Evolutionary conservation across 768 basidiomycete species (phyloP).

Genomic region (Suillus alpinus): DNA sequence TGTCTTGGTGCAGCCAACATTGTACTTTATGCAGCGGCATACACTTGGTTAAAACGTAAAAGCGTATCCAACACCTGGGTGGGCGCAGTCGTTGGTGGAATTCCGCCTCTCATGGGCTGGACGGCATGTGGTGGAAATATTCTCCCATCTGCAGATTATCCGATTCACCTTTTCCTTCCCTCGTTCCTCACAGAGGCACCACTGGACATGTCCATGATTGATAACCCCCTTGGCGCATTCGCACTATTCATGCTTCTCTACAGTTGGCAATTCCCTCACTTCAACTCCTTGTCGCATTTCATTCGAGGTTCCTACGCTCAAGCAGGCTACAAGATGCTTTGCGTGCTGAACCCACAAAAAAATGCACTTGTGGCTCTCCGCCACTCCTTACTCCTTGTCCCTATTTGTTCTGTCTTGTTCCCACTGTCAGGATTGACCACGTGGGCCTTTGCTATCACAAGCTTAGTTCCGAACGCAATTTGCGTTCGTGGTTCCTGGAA

Average conservation of each 20-base stretch:
- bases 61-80: constrained; percentile 90
- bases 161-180: constrained; percentile 60
- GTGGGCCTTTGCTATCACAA: constrained; percentile 81
- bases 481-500: constrained; percentile 65
- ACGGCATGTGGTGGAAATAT: constrained; percentile 86
- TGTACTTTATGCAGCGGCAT: constrained; percentile 83
- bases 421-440: constrained; percentile 94
- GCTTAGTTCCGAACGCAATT: constrained; percentile 71
- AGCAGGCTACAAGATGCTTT: constrained; percentile 92
- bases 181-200: constrained; percentile 46
- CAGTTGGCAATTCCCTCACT: constrained; percentile 99
- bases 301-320: constrained; percentile 87
- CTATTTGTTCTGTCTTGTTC: constrained; percentile 74
- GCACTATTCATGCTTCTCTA: constrained; percentile 83
- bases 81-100: constrained; percentile 85
- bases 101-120: constrained; percentile 99
- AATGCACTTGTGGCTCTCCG: constrained; percentile 86
- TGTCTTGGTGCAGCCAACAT: constrained; percentile 82
- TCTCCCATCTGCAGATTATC: constrained; percentile 60
- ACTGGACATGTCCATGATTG: constrained; percentile 49
- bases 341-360: constrained; percentile 69
- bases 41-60: constrained; percentile 90
- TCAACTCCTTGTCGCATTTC: constrained; percentile 88
- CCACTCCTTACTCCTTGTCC: constrained; percentile 72
- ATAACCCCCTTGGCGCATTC: constrained; percentile 81